Percentiles rank a stretch among this genome's conserved stretches.
phyloP scores from a whole-genome alignment of 495 filamentous ascomycete genomes.

The Peziza echinospora region DNA sequence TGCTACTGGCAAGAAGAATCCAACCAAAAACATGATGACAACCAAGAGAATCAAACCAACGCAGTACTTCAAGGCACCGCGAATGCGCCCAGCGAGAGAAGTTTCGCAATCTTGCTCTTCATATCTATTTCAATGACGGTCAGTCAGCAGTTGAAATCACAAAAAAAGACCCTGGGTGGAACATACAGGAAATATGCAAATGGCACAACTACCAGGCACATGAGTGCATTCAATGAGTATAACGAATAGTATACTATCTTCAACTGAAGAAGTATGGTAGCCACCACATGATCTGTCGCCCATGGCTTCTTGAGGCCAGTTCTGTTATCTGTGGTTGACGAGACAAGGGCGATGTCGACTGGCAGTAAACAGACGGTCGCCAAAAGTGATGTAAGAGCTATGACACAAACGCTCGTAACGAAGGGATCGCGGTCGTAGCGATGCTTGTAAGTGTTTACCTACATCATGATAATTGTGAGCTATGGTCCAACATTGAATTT shows the following conservation, averaged over 20 bases:
- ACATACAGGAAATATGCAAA: conserved; percentile 84
- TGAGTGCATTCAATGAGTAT: conserved; percentile 75
- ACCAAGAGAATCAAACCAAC: conserved; percentile 58
- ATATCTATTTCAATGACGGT: conserved; percentile 19
- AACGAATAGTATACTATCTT: conserved; percentile 80
- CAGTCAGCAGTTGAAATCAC: background rate
- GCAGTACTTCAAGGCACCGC: conserved; percentile 78
- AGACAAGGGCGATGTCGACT: conserved; percentile 86
- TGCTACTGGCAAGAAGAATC: conserved; percentile 75
- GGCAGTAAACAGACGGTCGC: conserved; percentile 83
- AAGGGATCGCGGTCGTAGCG: conserved; percentile 62
- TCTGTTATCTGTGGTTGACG: conserved; percentile 55
- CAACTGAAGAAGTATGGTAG: conserved; percentile 53
- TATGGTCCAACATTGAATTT: background rate
- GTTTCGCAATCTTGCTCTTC: conserved; percentile 45
- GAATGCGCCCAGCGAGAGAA: conserved; percentile 66
- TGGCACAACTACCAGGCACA: conserved; percentile 76
- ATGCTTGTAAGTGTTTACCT: conserved; percentile 46
- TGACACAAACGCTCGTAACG: conserved; percentile 61
- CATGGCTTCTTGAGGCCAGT: conserved; percentile 79
- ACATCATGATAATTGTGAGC: conserved; percentile 2
- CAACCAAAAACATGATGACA: conserved; percentile 67
- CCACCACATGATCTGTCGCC: conserved; percentile 60
- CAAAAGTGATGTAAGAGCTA: conserved; percentile 67
- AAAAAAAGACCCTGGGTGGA: background rate